Percentiles rank a stretch among this genome's conserved stretches.
Conservation (phyloP, 2,329 filamentous ascomycete genomes). For the Hymenoscyphus albidus region DNA sequence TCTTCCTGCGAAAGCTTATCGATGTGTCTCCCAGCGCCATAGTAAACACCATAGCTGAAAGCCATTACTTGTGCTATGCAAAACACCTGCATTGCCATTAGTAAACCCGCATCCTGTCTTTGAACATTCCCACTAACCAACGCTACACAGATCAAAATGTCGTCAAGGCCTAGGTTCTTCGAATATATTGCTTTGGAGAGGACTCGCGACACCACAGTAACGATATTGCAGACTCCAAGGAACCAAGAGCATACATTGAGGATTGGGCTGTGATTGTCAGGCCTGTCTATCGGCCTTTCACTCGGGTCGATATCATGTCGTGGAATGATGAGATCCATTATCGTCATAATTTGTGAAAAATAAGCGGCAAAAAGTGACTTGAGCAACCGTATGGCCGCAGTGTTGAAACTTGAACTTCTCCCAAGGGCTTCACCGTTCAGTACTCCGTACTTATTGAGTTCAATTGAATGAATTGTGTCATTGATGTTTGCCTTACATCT, state of each 20-base stretch:
- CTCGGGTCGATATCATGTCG: neutral
- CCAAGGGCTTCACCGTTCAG: no score
- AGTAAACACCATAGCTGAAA: constrained; percentile 5
- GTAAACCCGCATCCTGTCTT: neutral
- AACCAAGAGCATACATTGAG: constrained; percentile 12
- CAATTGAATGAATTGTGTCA: no score
- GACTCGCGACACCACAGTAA: constrained; percentile 5
- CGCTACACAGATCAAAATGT: constrained; percentile 8
- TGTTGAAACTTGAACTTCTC: no score
- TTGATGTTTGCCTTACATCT: no score
- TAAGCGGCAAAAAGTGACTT: neutral
- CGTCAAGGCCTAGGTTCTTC: constrained; percentile 5
- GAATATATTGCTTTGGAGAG: constrained; percentile 8
- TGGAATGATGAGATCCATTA: neutral
- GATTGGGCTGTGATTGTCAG: constrained; percentile 10
- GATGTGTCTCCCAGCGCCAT: constrained; percentile 9
- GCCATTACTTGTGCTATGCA: constrained; percentile 4
- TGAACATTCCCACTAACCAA: neutral
- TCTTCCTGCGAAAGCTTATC: constrained; percentile 5
- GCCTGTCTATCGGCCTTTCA: constrained; percentile 2
- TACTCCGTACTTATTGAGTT: no score
- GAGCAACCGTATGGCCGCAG: neutral
- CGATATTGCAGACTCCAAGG: constrained; percentile 3
- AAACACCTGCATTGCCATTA: constrained; percentile 1
- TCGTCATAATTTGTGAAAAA: neutral